Percentiles rank a stretch among this genome's conserved stretches.
Evolutionary conservation across 1,284 basidiomycete genomes (phyloP).

Genomic region (Meripilus lineatus): DNA sequence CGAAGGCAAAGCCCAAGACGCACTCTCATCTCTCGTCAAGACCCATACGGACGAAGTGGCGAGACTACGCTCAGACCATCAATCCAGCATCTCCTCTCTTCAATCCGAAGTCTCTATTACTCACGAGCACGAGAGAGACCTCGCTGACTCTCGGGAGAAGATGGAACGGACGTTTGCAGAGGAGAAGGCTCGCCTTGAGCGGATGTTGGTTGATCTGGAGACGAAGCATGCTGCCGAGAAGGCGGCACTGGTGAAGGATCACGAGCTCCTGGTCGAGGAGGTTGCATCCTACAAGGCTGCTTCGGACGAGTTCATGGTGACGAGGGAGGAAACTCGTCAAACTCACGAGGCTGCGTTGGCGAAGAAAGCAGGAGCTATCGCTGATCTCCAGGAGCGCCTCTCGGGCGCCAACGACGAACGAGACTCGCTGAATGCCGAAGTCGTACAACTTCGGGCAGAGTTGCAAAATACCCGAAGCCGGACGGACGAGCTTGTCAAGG

Average conservation of each 20-base stretch:
- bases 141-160: conserved; percentile 37
- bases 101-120: conserved; percentile 38
- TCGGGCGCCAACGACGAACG: conserved; percentile 43
- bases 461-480: conserved; percentile 53
- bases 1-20: conserved; percentile 20
- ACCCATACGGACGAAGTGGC: conserved; percentile 37
- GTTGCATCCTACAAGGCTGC: conserved; percentile 58
- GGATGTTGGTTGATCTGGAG: conserved; percentile 29
- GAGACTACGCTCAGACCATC: conserved; percentile 42
- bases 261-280: conserved; percentile 54
- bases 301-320: conserved; percentile 46
- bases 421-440: conserved; percentile 47
- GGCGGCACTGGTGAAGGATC: conserved; percentile 43
- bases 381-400: conserved; percentile 46
- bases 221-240: conserved; percentile 37
- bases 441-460: conserved; percentile 53
- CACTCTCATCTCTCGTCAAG: conserved; percentile 24
- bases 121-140: conserved; percentile 38
- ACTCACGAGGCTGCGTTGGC: conserved; percentile 46
- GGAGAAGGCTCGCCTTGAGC: conserved; percentile 30
- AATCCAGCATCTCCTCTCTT: conserved; percentile 37
- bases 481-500: conserved; percentile 59
- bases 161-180: conserved; percentile 34
- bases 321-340: conserved; percentile 46
- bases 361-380: conserved; percentile 46